Evolutionary conservation across 2,329 filamentous ascomycete species (phyloP).

Genomic region (Fusarium drepaniforme): DNA sequence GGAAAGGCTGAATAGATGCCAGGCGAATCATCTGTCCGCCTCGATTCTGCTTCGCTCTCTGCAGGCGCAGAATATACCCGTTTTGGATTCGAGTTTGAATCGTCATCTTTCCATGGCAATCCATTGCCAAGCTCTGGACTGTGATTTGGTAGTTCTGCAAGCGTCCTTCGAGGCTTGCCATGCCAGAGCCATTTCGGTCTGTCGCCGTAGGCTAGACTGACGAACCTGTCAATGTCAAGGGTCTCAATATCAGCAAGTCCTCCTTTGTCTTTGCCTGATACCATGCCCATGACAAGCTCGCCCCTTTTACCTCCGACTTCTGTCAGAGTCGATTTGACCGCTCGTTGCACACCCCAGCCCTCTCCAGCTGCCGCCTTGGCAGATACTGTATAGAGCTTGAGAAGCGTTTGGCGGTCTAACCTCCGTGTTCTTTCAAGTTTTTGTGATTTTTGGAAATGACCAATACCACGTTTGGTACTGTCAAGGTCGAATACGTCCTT

Average conservation of each 20-base stretch:
- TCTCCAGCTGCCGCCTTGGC: slow-evolving; percentile 91
- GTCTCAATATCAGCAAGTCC: slow-evolving; percentile 95
- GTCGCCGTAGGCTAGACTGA: slow-evolving; percentile 82
- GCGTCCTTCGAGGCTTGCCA: slow-evolving; percentile 82
- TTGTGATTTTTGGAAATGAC: slow-evolving; percentile 89
- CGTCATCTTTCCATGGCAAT: slow-evolving; percentile 68
- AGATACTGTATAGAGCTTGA: slow-evolving; percentile 84
- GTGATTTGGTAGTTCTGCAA: slow-evolving; percentile 59
- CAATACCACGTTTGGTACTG: slow-evolving; percentile 84
- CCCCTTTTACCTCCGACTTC: slow-evolving; percentile 95
- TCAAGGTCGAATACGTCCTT: slow-evolving; percentile 95
- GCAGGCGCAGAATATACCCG: slow-evolving; percentile 63
- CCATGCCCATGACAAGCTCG: slow-evolving; percentile 96
- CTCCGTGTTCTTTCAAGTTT: slow-evolving; percentile 83
- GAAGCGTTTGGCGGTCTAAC: slow-evolving; percentile 85
- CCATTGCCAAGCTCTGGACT: slow-evolving; percentile 60
- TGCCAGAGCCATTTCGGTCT: slow-evolving; percentile 95
- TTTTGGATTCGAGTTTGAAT: slow-evolving; percentile 54
- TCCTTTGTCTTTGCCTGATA: slow-evolving; percentile 86
- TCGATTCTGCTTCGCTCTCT: slow-evolving; percentile 64
- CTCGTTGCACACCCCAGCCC: slow-evolving; percentile 91
- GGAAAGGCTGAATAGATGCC: slow-evolving; percentile 58
- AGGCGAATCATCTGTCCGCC: slow-evolving; percentile 60
- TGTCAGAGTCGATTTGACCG: slow-evolving; percentile 94
- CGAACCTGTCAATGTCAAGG: slow-evolving; percentile 86